Conservation (phyloP, 2,329 filamentous ascomycete genomes). For the Trichoderma lentiforme region DNA sequence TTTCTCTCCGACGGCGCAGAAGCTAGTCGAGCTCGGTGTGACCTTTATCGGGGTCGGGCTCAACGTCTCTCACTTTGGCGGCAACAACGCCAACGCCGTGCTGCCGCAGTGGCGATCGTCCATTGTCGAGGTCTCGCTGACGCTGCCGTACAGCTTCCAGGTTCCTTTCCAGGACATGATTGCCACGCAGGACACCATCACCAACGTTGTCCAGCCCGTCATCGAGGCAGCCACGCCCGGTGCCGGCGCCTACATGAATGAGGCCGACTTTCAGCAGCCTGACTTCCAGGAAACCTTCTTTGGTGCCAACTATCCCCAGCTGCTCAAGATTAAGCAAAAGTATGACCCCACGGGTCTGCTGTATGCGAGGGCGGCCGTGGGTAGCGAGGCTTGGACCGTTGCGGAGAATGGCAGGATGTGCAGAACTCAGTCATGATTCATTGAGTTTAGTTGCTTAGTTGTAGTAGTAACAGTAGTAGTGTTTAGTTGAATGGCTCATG, state of each 20-base stretch:
- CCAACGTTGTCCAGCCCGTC: slow-evolving; percentile 26
- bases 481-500: neutral
- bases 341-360: slow-evolving; percentile 47
- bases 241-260: slow-evolving; percentile 48
- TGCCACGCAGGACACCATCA: slow-evolving; percentile 31
- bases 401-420: slow-evolving; percentile 26
- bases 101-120: slow-evolving; percentile 41
- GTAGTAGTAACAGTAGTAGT: neutral
- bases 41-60: slow-evolving; percentile 23
- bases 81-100: slow-evolving; percentile 32
- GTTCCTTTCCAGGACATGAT: slow-evolving; percentile 30
- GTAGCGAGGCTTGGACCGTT: slow-evolving; percentile 48
- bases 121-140: slow-evolving; percentile 31
- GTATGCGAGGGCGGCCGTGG: slow-evolving; percentile 48
- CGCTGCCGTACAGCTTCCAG: slow-evolving; percentile 28
- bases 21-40: slow-evolving; percentile 31
- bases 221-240: slow-evolving; percentile 34
- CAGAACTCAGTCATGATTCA: slow-evolving; percentile 11
- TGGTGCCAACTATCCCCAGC: slow-evolving; percentile 42
- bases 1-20: slow-evolving; percentile 22
- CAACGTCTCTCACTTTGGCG: slow-evolving; percentile 6
- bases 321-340: slow-evolving; percentile 45
- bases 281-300: slow-evolving; percentile 46
- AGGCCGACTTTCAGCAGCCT: slow-evolving; percentile 48
- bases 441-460: neutral